A percentile compares a stretch with the other conserved stretches of the same genome.
Evolutionary conservation across 2,329 filamentous ascomycete genomes (phyloP).

Genomic region (Daldinia sp.): DNA sequence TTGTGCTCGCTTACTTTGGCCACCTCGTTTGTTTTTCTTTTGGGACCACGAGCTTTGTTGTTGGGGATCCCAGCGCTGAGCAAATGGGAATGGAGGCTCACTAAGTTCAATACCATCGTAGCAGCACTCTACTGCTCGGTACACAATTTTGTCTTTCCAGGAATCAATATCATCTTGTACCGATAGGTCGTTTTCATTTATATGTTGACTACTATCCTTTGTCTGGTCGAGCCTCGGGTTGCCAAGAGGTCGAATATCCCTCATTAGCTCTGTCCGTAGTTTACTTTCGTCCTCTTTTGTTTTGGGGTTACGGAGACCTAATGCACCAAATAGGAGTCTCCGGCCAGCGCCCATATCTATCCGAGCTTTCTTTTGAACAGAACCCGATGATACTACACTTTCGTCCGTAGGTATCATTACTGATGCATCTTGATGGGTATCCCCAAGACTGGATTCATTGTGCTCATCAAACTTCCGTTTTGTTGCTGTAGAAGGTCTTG

Average conservation of each 20-base stretch:
- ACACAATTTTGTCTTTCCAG: conserved; percentile 78
- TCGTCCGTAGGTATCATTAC: conserved; percentile 10
- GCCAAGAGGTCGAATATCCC: conserved; percentile 55
- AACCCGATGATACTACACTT: conserved; percentile 27
- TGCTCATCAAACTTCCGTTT: conserved; percentile 41
- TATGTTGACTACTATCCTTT: conserved; percentile 34
- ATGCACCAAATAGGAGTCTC: conserved; percentile 74
- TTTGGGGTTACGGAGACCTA: conserved; percentile 74
- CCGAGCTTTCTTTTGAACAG: conserved; percentile 46
- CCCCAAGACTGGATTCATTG: not conserved
- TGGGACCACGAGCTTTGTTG: conserved; percentile 60
- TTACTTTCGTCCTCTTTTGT: conserved; percentile 73
- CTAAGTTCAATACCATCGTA: conserved; percentile 73
- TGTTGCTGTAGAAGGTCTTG: not conserved
- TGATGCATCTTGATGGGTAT: conserved; percentile 2
- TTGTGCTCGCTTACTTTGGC: conserved; percentile 60
- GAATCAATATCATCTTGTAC: conserved; percentile 61
- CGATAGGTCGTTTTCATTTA: conserved; percentile 17
- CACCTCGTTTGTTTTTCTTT: conserved; percentile 52
- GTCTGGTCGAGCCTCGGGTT: conserved; percentile 48
- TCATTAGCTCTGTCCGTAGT: conserved; percentile 66
- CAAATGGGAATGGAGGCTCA: conserved; percentile 87
- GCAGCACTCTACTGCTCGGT: conserved; percentile 85
- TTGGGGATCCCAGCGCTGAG: conserved; percentile 86
- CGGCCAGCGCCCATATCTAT: conserved; percentile 66